phyloP scores from a whole-genome alignment of 2,329 filamentous ascomycete genomes.

The Trichoderma koningiopsis region DNA sequence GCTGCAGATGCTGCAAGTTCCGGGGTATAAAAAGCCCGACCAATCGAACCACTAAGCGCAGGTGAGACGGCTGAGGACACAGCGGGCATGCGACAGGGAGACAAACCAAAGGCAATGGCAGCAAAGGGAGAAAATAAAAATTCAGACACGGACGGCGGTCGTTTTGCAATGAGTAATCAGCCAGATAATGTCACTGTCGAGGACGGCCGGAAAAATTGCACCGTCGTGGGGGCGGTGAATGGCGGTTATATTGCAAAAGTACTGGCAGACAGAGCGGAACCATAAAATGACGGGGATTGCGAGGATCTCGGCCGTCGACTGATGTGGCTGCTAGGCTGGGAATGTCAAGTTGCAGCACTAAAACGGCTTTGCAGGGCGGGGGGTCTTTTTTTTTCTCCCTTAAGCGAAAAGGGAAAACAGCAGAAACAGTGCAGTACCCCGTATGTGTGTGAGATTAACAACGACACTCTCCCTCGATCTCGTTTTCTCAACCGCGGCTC shows the following conservation, averaged over 20 bases:
- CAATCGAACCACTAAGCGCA: background rate
- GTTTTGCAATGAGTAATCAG: constrained; percentile 21
- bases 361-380: constrained; percentile 18
- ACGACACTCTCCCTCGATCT: background rate
- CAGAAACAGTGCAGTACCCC: background rate
- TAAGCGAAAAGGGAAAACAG: constrained; percentile 13
- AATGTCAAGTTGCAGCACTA: constrained; percentile 26
- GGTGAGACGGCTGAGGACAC: background rate
- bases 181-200: constrained; percentile 23
- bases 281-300: constrained; percentile 21
- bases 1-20: constrained; percentile 15
- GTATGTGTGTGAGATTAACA: background rate
- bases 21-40: constrained; percentile 11
- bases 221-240: constrained; percentile 24
- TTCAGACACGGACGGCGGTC: constrained; percentile 1
- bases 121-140: background rate
- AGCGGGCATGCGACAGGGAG: background rate
- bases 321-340: constrained; percentile 20
- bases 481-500: background rate
- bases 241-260: constrained; percentile 20
- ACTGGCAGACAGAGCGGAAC: background rate
- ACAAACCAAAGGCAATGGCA: background rate
- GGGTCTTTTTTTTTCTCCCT: background rate
- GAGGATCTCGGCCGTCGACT: constrained; percentile 24
- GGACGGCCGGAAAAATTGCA: constrained; percentile 19